Evolutionary conservation across 1,284 basidiomycete genomes (phyloP), one percentile per base, ranked within the genome.

Genomic region (Cystobasidiaceae sp.): DNA sequence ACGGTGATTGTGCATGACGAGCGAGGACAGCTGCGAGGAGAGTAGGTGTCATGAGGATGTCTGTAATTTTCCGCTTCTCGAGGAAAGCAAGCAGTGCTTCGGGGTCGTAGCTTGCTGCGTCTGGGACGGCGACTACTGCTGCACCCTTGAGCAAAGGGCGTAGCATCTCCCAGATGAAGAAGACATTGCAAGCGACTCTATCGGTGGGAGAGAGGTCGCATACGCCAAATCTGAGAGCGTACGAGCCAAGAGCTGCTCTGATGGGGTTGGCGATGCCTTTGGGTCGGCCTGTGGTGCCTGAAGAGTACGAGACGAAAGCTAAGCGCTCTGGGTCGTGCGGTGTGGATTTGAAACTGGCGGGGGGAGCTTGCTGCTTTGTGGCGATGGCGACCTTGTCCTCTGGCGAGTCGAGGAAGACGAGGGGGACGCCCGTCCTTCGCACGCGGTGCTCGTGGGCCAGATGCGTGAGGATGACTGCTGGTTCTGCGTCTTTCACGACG

Each of bases 211-310:
- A 27, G 33, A 74, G 72, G 34, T 74, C 73, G 61, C 70, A 73
- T 54, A 75, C 55, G 15, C 50, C 62, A 32, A 75, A 75, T 32
- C 75, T 72, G n/a, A 74, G 68, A 37, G 71, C 69, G 46, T 75
- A 75, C 4, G 75, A 75, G 17, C 68, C 48, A 45, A 75, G 71
- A 8, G 74, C 69, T 27, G 75, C 75, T 7, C 72, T 70, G 46
- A 75, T 73, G 28, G 75, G 75, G 51, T 75, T 75, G 4, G 74
- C 73, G 62, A 75, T 75, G 8, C 75, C 75, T 57, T 75, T 75
- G 1, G 75, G 75, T 68, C 71, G 69, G 34, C 75, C 75, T 3
- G 75, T 75, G 28, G 75, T 75, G 25, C 75, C 75, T 15, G 74
- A 75, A 13, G 75, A 75, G 64, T 75, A 75, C 2, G 74, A 74